phyloP scores from a whole-genome alignment of 2,329 filamentous ascomycete species.

The Fusarium multiceps region DNA sequence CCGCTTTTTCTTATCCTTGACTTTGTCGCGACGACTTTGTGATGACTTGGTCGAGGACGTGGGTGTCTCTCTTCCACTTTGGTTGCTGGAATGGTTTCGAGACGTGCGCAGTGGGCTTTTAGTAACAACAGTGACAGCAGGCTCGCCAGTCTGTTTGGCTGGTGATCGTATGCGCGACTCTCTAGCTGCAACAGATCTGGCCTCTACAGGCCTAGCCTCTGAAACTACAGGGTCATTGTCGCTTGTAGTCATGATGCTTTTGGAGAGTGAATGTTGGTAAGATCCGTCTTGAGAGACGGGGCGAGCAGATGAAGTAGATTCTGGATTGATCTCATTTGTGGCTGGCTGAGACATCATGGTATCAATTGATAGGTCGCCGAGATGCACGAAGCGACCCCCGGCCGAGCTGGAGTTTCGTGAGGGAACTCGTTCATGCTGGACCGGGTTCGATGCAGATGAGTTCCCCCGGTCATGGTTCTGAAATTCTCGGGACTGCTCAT shows the following conservation, averaged over 20 bases:
- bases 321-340: constrained; percentile 2
- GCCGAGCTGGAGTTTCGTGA: constrained; percentile 45
- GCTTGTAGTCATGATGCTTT: constrained; percentile 35
- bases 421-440: constrained; percentile 26
- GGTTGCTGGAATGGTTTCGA: constrained; percentile 2
- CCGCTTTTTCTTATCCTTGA: constrained; percentile 54
- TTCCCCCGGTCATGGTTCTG: constrained; percentile 15
- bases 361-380: constrained; percentile 43
- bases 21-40: constrained; percentile 52
- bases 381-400: constrained; percentile 35
- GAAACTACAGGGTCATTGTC: constrained; percentile 32
- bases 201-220: constrained; percentile 21
- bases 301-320: constrained; percentile 14
- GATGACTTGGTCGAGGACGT: constrained; percentile 38
- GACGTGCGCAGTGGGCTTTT: constrained; percentile 35
- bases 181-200: constrained; percentile 18
- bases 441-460: background rate
- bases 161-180: constrained; percentile 29
- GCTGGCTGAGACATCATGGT: constrained; percentile 43
- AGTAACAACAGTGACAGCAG: constrained; percentile 37
- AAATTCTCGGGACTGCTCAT: constrained; percentile 32
- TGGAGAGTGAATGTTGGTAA: constrained; percentile 31
- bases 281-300: constrained; percentile 21
- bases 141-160: constrained; percentile 18
- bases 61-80: constrained; percentile 11